Conservation (phyloP, 1,284 basidiomycete species). For the Ustilago crameri region DNA sequence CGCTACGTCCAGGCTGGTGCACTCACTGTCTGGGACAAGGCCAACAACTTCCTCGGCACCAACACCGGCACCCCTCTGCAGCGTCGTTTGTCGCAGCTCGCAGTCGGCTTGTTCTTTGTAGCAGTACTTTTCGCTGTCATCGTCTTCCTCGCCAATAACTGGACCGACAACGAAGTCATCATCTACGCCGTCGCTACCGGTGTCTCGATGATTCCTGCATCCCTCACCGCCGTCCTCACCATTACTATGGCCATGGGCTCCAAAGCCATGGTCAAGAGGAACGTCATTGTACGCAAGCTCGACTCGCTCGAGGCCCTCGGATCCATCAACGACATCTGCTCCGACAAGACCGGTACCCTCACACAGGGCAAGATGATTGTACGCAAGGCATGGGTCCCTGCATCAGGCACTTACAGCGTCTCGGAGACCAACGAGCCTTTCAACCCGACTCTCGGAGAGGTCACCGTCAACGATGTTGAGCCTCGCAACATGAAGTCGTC, state of each 20-base stretch:
- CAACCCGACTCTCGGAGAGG: constrained; percentile 69
- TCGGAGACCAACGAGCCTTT: constrained; percentile 64
- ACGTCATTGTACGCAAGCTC: constrained; percentile 72
- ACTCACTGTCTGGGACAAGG: constrained; percentile 67
- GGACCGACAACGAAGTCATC: constrained; percentile 65
- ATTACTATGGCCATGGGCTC: constrained; percentile 72
- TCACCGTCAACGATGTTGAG: constrained; percentile 64
- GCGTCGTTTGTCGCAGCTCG: constrained; percentile 67
- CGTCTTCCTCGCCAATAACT: constrained; percentile 68
- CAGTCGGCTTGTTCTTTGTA: constrained; percentile 64
- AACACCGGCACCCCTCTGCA: constrained; percentile 69
- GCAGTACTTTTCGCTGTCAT: constrained; percentile 68
- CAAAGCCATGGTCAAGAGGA: constrained; percentile 72
- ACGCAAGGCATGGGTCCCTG: constrained; percentile 64
- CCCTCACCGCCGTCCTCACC: constrained; percentile 65
- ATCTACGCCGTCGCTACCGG: constrained; percentile 71
- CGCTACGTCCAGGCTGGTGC: constrained; percentile 68
- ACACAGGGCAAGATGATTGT: constrained; percentile 68
- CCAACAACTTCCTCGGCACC: constrained; percentile 67
- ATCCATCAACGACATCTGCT: constrained; percentile 67
- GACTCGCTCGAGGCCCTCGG: constrained; percentile 66
- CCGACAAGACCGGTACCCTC: constrained; percentile 67
- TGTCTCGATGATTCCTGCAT: constrained; percentile 73
- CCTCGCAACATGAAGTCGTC: constrained; percentile 33
- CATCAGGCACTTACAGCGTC: constrained; percentile 60